These are phyloP conservation scores for Sclerotinia subarctica DNA, from an alignment of 2,329 filamentous ascomycete species.

Conservation along the genomic window DNA sequence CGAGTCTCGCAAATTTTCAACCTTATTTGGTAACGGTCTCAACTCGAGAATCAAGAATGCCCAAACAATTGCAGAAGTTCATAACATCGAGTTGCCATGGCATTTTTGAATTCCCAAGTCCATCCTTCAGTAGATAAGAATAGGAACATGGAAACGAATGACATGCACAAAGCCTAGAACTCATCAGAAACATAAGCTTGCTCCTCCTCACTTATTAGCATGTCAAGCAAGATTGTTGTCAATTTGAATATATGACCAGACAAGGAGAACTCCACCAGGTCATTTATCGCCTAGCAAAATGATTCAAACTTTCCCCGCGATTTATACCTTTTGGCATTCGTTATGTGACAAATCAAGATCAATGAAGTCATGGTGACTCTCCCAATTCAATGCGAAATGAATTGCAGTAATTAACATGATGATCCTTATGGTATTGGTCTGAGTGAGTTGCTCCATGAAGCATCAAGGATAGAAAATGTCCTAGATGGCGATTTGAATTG, in stretches of 20 bases:
- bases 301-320: constrained; percentile 3
- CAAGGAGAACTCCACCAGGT: constrained; percentile 8
- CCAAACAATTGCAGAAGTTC: neutral
- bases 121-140: neutral
- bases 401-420: neutral
- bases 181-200: neutral
- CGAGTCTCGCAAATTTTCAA: neutral
- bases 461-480: neutral
- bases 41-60: neutral
- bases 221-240: neutral
- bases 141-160: neutral
- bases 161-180: neutral
- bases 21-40: neutral
- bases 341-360: neutral
- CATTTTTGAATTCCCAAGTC: neutral
- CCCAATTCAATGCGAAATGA: neutral
- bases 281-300: neutral
- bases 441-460: neutral
- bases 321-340: neutral
- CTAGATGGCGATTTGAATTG: constrained; percentile 1
- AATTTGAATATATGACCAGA: neutral
- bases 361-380: constrained; percentile 4
- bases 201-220: neutral
- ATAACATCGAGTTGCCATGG: neutral
- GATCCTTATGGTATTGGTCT: neutral